Percentiles rank a stretch among this genome's conserved stretches.
Conservation (phyloP, 768 basidiomycete species). For the Tricholoma sp. region DNA sequence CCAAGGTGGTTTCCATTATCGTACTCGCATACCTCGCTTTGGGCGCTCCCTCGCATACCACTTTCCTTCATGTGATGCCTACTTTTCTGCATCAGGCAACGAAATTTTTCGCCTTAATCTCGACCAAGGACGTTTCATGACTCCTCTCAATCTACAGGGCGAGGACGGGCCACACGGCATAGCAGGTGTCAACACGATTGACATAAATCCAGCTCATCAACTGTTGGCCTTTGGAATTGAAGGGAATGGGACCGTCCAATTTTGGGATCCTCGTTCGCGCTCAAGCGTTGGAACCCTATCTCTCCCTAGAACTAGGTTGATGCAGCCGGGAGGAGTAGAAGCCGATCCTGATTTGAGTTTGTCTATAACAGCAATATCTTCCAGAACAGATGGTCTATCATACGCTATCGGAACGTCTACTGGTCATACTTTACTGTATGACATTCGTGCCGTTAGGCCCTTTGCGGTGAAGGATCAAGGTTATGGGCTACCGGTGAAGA, state of each 20-base stretch:
- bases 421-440: constrained; percentile 92
- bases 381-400: constrained; percentile 83
- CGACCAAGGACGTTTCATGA: constrained; percentile 92
- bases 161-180: constrained; percentile 49
- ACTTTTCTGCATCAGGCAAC: constrained; percentile 76
- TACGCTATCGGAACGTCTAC: constrained; percentile 94
- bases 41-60: constrained; percentile 92
- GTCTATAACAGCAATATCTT: constrained; percentile 80
- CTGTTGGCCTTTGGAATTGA: constrained; percentile 87
- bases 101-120: constrained; percentile 94
- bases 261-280: constrained; percentile 93
- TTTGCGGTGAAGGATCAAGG: constrained; percentile 95
- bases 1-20: constrained; percentile 88
- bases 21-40: constrained; percentile 90
- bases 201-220: constrained; percentile 92
- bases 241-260: constrained; percentile 81
- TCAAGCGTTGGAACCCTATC: constrained; percentile 63
- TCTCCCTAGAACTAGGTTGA: constrained; percentile 51
- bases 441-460: constrained; percentile 78
- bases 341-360: constrained; percentile 29
- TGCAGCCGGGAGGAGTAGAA: constrained; percentile 31
- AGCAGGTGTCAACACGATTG: constrained; percentile 82
- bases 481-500: constrained; percentile 86
- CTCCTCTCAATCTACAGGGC: constrained; percentile 58
- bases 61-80: constrained; percentile 87